phyloP scores from a whole-genome alignment of 805 yeast species.

The Metschnikowia koreensis region DNA sequence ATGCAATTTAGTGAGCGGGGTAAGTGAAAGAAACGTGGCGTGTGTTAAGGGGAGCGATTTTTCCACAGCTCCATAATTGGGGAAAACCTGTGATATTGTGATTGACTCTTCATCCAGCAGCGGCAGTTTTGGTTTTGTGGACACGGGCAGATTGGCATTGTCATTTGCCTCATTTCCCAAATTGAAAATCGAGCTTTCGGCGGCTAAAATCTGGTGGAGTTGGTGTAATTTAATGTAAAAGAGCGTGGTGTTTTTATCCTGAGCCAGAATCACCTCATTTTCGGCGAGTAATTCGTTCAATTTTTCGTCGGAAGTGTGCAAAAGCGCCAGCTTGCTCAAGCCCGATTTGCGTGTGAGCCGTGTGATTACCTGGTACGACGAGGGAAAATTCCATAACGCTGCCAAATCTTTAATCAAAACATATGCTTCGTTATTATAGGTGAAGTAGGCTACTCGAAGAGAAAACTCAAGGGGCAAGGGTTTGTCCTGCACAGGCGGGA shows the following conservation, averaged over 20 bases:
- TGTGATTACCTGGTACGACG: conserved; percentile 40
- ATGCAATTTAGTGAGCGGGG: conserved; percentile 33
- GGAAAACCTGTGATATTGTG: conserved; percentile 39
- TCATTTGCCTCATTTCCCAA: conserved; percentile 1
- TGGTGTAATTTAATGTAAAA: conserved; percentile 28
- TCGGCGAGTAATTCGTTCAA: conserved; percentile 26
- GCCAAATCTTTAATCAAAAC: conserved; percentile 35
- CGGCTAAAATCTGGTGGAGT: conserved; percentile 20
- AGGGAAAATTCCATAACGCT: conserved; percentile 38
- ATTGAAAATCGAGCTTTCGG: conserved; percentile 20
- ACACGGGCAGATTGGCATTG: background rate
- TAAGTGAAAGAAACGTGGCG: conserved; percentile 36
- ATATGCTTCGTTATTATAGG: conserved; percentile 11
- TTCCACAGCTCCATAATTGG: conserved; percentile 36
- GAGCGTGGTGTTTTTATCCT: conserved; percentile 20
- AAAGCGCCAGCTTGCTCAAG: conserved; percentile 19
- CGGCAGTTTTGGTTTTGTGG: conserved; percentile 19
- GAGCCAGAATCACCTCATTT: conserved; percentile 19
- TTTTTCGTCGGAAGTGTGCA: conserved; percentile 14
- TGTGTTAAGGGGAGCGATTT: conserved; percentile 30
- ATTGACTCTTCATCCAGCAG: conserved; percentile 27
- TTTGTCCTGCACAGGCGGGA: conserved; percentile 7
- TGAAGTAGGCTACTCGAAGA: conserved; percentile 14
- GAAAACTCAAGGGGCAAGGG: conserved; percentile 2
- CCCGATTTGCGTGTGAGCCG: conserved; percentile 9